Evolutionary conservation across 345 rosid species (phyloP), one percentile per base, ranked within the genome.

Genomic region (Anastatica hierochuntica): DNA sequence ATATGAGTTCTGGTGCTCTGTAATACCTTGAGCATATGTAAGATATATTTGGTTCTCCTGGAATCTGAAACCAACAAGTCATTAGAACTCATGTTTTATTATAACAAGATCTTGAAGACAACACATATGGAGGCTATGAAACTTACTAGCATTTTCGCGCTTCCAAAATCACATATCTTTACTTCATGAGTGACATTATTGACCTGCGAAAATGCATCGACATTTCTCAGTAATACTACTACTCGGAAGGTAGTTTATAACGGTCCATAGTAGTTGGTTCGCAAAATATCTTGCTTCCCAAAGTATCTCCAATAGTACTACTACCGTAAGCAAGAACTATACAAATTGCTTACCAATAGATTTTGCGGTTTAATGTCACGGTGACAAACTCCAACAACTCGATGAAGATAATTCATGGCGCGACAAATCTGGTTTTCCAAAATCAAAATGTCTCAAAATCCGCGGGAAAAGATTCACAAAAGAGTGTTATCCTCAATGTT

Each of bases 361-460:
- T 90, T 90, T 53, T 90, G 98, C 35, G 96, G 98, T 74, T 90
- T 90, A n/a, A n/a, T n/a, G n/a, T n/a, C n/a, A n/a, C n/a, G n/a
- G n/a, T n/a, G n/a, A n/a, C n/a, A n/a, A n/a, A 90, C 84, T 43
- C 96, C 96, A 64, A 87, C 82, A 48, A 72, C 79, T 36, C 78
- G 77, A 70, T 90, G 98, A 29, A 90, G 66, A 68, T 87, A 90
- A 18, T 90, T 88, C 67, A 90, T 92, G 21, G 98, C 98, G 66
- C 98, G 81, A 67, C 92, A 90, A 66, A 90, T 90, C 98, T 90
- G 85, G 4, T 3, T 30, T 21, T 49, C 27, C 27, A 7, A 24
- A 53, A 45, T 15, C 9, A 9, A 13, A 45, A 16, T 19, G 14
- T 17, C 5, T 3, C 6, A 24, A 24, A 24, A 7, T n/a, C n/a